These are phyloP conservation scores for Clitopilus passeckerianus DNA, from an alignment of 768 basidiomycete genomes.

Conservation along the genomic window DNA sequence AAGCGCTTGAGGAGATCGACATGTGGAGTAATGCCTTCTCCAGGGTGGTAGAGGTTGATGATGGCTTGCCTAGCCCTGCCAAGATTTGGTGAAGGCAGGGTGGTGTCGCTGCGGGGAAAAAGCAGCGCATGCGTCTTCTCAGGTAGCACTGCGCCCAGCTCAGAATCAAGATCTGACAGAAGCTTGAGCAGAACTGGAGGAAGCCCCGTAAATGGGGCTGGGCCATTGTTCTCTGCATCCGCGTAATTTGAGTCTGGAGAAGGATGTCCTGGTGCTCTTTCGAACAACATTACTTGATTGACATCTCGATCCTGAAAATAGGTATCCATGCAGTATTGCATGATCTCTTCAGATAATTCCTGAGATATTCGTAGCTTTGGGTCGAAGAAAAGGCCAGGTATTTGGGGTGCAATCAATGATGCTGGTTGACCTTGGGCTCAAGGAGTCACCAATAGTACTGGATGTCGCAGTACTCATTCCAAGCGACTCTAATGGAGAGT, in stretches of 20 bases:
- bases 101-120: slow-evolving; percentile 44
- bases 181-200: slow-evolving; percentile 53
- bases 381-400: slow-evolving; percentile 61
- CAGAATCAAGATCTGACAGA: slow-evolving; percentile 39
- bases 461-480: background rate
- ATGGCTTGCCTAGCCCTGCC: slow-evolving; percentile 65
- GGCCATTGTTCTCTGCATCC: slow-evolving; percentile 5
- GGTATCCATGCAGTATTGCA: slow-evolving; percentile 45
- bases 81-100: slow-evolving; percentile 15
- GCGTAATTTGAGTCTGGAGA: slow-evolving; percentile 3
- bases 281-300: slow-evolving; percentile 90
- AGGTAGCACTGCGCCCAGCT: slow-evolving; percentile 50
- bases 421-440: slow-evolving; percentile 9
- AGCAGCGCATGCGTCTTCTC: slow-evolving; percentile 46
- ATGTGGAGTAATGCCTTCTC: slow-evolving; percentile 86
- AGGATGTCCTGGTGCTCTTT: slow-evolving; percentile 26
- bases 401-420: slow-evolving; percentile 42
- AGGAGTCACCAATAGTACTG: background rate
- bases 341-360: slow-evolving; percentile 45
- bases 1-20: slow-evolving; percentile 83
- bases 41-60: slow-evolving; percentile 83
- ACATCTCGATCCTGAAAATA: slow-evolving; percentile 48
- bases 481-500: slow-evolving; percentile 18
- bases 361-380: slow-evolving; percentile 45
- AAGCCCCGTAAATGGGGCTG: slow-evolving; percentile 32